Evolutionary conservation across 169 alveolate genomes (phyloP), one percentile per base, ranked within the genome.

Genomic region (Fabrea salina): DNA sequence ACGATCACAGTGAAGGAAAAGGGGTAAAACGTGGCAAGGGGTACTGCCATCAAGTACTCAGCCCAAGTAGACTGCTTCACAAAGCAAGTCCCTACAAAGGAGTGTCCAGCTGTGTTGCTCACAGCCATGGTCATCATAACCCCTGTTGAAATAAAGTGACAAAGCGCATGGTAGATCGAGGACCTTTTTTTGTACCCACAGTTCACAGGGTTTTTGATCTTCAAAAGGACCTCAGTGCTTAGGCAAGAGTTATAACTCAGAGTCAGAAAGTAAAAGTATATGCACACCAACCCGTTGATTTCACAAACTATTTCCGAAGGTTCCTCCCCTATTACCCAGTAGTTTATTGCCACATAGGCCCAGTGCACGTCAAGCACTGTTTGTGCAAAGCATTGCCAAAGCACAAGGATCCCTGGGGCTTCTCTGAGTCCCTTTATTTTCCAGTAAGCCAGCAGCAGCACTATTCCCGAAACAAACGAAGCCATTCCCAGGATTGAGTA

Each of bases 121-220:
- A 64, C 54, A 7, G 54, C 16, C 30, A 64, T 40, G 1, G 39
- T 19, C 51, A 64, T 37, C 4, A 40, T 64, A 32, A 64, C 27
- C 19, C 75, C 27, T 16, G 30, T 19, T 33, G 39, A 3, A 40
- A 27, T 16, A n/a, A 61, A 30, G 3, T 35, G 49, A 27, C 51
- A 16, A 16, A 30, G 16, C n/a, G 39, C 11, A 61, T 61, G 74
- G 3, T 61, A 61, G 25, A 61, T 16, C 39, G 74, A 51, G 25
- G 74, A 27, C 39, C 74, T 61, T 61, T 61, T 61, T 61, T 61
- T 61, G 50, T 61, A 61, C 25, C 39, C 39, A 16, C 74, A 16
- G 25, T 61, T 61, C 49, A 37, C 39, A n/a, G 78, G 78, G 30
- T 43, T n/a, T 11, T 68, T 68, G 8, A 68, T 16, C 27, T 37